Conservation (phyloP, 305 asterid species). For the Euphrasia arctica region DNA sequence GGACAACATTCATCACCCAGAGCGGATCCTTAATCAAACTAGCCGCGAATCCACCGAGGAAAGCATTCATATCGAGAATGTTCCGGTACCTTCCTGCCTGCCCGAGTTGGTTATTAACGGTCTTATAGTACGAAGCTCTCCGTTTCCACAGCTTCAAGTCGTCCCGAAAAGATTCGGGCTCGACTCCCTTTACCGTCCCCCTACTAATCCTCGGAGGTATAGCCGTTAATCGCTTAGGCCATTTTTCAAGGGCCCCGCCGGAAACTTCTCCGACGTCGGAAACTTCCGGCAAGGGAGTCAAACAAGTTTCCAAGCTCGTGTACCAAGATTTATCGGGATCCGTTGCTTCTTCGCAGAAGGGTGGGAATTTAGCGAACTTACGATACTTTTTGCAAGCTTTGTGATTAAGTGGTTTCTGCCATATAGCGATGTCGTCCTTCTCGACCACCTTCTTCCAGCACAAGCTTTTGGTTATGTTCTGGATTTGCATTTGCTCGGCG, state of each 20-base stretch:
- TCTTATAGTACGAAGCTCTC: constrained; percentile 53
- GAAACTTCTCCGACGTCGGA: constrained; percentile 37
- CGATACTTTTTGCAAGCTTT: constrained; percentile 32
- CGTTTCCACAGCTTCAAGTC: constrained; percentile 47
- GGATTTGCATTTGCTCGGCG: constrained; percentile 55
- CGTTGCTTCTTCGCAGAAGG: constrained; percentile 32
- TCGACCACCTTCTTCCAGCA: constrained; percentile 71
- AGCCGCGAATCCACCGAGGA: constrained; percentile 76
- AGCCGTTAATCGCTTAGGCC: constrained; percentile 53
- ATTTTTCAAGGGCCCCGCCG: constrained; percentile 55
- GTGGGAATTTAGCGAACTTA: constrained; percentile 14
- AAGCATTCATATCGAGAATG: constrained; percentile 71
- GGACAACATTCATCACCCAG: constrained; percentile 79
- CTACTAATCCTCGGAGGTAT: constrained; percentile 58
- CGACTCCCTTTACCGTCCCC: constrained; percentile 43
- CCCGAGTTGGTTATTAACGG: constrained; percentile 29
- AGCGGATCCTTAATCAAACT: constrained; percentile 48
- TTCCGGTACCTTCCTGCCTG: constrained; percentile 53
- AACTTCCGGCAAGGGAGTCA: constrained; percentile 63
- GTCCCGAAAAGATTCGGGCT: constrained; percentile 35
- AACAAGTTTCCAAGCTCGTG: constrained; percentile 53
- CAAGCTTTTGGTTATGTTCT: constrained; percentile 51
- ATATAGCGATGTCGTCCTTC: constrained; percentile 53
- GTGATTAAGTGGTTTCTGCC: constrained; percentile 49
- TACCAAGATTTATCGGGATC: constrained; percentile 60